Evolutionary conservation across 2,329 filamentous ascomycete genomes (phyloP).

Genomic region (Sordariomycetes sp.): DNA sequence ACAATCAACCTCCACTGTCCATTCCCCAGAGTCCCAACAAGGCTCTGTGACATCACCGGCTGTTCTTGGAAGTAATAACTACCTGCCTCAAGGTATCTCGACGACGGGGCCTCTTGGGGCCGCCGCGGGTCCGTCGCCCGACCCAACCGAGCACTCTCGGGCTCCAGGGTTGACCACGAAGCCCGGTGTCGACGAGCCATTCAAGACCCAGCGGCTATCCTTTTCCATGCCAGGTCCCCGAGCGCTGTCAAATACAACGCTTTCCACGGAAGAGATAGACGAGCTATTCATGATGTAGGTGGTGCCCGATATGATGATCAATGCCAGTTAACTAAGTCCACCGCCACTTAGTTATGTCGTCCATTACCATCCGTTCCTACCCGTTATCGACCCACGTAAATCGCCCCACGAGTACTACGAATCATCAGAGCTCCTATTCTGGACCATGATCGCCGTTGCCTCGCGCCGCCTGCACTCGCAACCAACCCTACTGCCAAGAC

Average conservation of each 20-base stretch:
- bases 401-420: not conserved
- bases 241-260: not conserved
- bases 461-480: not conserved
- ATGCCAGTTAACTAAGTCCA: not conserved
- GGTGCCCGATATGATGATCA: not conserved
- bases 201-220: not conserved
- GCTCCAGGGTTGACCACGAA: not conserved
- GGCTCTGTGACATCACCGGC: not conserved
- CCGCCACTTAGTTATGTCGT: not conserved
- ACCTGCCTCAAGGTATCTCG: not conserved
- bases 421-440: not conserved
- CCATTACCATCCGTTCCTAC: not conserved
- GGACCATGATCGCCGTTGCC: not conserved
- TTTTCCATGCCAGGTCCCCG: not conserved
- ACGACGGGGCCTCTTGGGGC: not conserved
- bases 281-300: not conserved
- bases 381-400: not conserved
- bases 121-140: no score
- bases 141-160: not conserved
- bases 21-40: not conserved
- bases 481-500: not conserved
- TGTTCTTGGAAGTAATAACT: not conserved
- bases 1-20: not conserved
- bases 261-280: not conserved
- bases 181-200: not conserved